Percentiles rank a stretch among this genome's conserved stretches.
Conservation (phyloP, 176 grass and related monocot genomes). For the Musa troglodytarum region DNA sequence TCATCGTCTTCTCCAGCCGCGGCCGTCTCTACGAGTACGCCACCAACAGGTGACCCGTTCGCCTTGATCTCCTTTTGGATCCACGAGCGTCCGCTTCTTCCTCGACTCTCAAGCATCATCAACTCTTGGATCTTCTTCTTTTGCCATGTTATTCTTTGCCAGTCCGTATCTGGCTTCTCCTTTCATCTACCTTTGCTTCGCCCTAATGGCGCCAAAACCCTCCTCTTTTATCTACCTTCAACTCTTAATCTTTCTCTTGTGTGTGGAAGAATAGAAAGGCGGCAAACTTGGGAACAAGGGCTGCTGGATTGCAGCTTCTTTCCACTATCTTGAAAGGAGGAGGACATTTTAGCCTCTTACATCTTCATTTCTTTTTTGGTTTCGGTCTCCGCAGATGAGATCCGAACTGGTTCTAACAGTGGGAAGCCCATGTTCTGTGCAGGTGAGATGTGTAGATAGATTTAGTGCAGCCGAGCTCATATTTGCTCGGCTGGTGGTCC, state of each 20-base stretch:
- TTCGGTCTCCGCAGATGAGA: not conserved
- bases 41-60: conserved; percentile 6
- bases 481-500: conserved; percentile 16
- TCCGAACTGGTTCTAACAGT: not conserved
- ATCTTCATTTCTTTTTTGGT: not conserved
- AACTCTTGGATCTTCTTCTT: not conserved
- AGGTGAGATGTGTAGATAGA: conserved; percentile 7
- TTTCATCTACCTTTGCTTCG: not conserved
- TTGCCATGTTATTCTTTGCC: not conserved
- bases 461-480: conserved; percentile 4
- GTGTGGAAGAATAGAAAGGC: not conserved
- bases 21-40: conserved; percentile 20
- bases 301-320: conserved; percentile 1
- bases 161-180: not conserved
- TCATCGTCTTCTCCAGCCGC: conserved; percentile 21
- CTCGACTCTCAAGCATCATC: not conserved
- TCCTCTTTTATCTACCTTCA: not conserved
- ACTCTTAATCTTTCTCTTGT: not conserved
- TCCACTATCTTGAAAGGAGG: conserved; percentile 2
- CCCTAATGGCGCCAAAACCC: too few species aligned
- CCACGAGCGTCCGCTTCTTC: not conserved
- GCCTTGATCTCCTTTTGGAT: not conserved
- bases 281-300: not conserved
- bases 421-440: not conserved
- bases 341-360: not conserved